Evolutionary conservation across 805 yeast genomes (phyloP).

Genomic region (Komagataella pseudopastoris): DNA sequence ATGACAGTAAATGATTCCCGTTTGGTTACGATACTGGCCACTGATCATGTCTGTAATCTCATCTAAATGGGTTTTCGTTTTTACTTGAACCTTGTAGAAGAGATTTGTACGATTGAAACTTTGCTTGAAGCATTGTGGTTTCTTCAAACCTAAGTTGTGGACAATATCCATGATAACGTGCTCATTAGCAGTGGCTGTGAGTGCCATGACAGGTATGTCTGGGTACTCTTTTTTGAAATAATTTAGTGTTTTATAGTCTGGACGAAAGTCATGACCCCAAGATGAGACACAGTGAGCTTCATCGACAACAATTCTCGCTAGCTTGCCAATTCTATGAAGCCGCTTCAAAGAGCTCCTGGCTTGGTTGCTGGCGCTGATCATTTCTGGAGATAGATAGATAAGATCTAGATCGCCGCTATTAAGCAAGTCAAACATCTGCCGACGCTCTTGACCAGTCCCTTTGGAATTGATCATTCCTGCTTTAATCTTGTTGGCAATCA

Average conservation of each 20-base stretch:
- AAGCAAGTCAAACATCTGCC: constrained; percentile 46
- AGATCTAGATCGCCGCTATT: constrained; percentile 56
- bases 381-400: constrained; percentile 88
- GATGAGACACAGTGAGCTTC: constrained; percentile 97
- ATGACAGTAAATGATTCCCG: constrained; percentile 91
- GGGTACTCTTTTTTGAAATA: constrained; percentile 66
- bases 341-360: constrained; percentile 49
- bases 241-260: constrained; percentile 78
- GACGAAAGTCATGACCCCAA: constrained; percentile 98
- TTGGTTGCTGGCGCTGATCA: constrained; percentile 65
- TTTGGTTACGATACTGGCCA: constrained; percentile 34
- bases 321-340: constrained; percentile 36
- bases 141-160: constrained; percentile 52
- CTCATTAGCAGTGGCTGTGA: constrained; percentile 94
- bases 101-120: constrained; percentile 87
- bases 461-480: constrained; percentile 87
- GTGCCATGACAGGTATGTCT: constrained; percentile 81
- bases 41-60: constrained; percentile 47
- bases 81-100: constrained; percentile 62
- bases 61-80: constrained; percentile 39
- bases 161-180: constrained; percentile 79
- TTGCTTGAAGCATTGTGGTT: constrained; percentile 63
- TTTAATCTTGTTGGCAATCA: constrained; percentile 47
- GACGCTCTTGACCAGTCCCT: constrained; percentile 49
- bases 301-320: constrained; percentile 87